Conservation (phyloP, 1,284 basidiomycete genomes). For the Sporisorium scitamineum region DNA sequence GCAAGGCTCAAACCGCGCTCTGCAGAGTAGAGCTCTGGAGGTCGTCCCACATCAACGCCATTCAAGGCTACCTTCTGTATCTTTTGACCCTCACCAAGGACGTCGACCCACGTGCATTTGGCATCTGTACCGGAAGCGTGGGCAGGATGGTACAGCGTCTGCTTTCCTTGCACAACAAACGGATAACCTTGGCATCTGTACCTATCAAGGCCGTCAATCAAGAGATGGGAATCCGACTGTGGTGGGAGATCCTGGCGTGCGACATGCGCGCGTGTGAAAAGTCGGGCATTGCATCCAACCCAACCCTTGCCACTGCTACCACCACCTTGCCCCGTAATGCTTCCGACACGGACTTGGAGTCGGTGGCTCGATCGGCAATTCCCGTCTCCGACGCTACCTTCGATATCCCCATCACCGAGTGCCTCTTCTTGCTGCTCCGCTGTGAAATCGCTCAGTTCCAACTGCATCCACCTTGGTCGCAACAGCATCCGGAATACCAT, state of each 20-base stretch:
- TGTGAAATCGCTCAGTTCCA: constrained; percentile 17
- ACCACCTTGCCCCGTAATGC: constrained; percentile 8
- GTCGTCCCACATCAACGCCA: constrained; percentile 4
- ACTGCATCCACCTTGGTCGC: constrained; percentile 20
- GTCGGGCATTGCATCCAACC: constrained; percentile 13
- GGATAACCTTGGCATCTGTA: not conserved
- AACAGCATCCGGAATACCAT: constrained; percentile 10
- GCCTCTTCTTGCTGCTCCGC: constrained; percentile 17
- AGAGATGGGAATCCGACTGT: constrained; percentile 16
- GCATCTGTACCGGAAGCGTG: constrained; percentile 6
- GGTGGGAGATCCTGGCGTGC: constrained; percentile 20
- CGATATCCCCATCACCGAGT: constrained; percentile 1
- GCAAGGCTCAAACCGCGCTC: constrained; percentile 18
- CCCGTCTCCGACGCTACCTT: not conserved
- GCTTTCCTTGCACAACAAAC: constrained; percentile 1
- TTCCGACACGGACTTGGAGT: constrained; percentile 13
- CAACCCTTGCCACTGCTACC: constrained; percentile 9
- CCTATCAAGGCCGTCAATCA: not conserved
- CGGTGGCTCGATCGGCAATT: not conserved
- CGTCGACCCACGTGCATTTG: constrained; percentile 16
- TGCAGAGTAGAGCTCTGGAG: constrained; percentile 12
- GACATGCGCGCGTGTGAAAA: constrained; percentile 28
- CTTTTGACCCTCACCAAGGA: constrained; percentile 14
- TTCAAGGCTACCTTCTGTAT: constrained; percentile 26
- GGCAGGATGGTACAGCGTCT: constrained; percentile 12